Conservation (phyloP, 129 eudicot species). For the Artemisia annua region DNA sequence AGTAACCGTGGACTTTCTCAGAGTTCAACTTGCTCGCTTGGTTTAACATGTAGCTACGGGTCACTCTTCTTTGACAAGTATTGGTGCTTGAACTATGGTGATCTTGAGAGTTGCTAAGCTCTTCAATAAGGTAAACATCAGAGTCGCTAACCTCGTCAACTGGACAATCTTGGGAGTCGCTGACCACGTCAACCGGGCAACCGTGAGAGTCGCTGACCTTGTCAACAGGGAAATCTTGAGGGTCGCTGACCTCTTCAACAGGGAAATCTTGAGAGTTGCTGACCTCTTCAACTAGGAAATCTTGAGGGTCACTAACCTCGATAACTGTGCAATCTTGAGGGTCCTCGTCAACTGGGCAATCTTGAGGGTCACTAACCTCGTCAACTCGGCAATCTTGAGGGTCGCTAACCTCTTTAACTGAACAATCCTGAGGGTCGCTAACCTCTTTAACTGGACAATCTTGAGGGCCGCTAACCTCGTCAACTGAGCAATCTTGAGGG, state of each 20-base stretch:
- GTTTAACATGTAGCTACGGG: neutral
- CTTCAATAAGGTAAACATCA: no score
- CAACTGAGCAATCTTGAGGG: neutral
- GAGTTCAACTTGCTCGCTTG: conserved; percentile 40
- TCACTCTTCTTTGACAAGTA: conserved; percentile 28
- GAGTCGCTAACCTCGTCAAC: conserved; percentile 23
- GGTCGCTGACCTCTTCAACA: neutral
- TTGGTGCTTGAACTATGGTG: neutral
- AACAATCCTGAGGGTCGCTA: neutral
- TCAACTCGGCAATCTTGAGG: no score
- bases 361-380: no score
- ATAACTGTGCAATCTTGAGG: neutral
- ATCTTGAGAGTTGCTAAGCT: conserved; percentile 22
- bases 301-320: conserved; percentile 1
- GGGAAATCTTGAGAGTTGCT: conserved; percentile 33
- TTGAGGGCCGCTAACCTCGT: no score
- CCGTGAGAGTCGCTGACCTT: no score
- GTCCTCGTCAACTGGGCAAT: neutral
- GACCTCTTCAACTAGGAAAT: conserved; percentile 3
- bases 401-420: conserved; percentile 19
- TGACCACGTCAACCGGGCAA: no score
- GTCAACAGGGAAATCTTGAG: neutral
- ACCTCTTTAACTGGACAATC: no score
- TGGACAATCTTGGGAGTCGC: neutral
- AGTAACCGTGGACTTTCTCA: conserved; percentile 36